Percentiles rank a stretch among this genome's conserved stretches.
Conservation (phyloP, 345 rosid species). For the Psidium friedrichsthalianum region DNA sequence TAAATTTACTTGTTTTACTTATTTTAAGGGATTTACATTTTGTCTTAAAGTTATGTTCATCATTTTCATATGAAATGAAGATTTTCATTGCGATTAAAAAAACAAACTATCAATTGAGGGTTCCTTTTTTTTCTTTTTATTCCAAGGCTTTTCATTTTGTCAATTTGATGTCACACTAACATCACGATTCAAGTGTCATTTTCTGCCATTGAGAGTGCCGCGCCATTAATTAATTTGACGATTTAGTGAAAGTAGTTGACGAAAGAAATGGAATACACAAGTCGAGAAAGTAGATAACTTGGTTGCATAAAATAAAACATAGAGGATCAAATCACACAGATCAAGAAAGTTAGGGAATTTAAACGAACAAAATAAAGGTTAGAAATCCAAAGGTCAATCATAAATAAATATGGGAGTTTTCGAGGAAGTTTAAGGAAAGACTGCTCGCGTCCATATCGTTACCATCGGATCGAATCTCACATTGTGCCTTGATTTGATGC, state of each 20-base stretch:
- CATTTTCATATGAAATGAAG: too few relatives aligned
- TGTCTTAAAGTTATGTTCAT: too few relatives aligned
- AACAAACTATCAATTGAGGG: background rate
- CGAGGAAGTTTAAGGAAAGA: background rate
- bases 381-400: background rate
- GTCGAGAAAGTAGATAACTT: background rate
- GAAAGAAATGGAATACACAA: background rate
- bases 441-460: background rate
- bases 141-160: background rate
- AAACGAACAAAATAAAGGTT: background rate
- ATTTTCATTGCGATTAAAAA: too few relatives aligned
- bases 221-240: background rate
- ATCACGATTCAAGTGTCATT: background rate
- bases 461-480: background rate
- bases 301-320: background rate
- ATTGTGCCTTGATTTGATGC: background rate
- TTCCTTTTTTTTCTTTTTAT: background rate
- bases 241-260: background rate
- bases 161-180: background rate
- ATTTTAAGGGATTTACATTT: too few relatives aligned
- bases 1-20: too few relatives aligned
- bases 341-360: background rate
- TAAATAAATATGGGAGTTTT: background rate
- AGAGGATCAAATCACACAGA: background rate
- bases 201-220: background rate